phyloP scores from a whole-genome alignment of 345 rosid species.

The Populus pruinosa region DNA sequence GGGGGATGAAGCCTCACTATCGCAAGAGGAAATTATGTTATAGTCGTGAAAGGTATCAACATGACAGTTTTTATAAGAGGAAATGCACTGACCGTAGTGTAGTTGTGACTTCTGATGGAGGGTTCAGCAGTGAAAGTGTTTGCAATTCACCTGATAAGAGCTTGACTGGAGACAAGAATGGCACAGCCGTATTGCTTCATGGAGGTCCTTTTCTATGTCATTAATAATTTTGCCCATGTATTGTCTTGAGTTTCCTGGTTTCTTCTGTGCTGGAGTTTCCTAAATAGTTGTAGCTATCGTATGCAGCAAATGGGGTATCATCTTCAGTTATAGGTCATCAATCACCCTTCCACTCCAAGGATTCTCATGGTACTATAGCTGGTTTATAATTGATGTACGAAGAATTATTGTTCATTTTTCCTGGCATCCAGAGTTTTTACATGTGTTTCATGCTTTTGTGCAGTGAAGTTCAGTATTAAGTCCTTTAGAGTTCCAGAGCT shows the following conservation, averaged over 20 bases:
- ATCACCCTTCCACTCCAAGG: conserved; percentile 42
- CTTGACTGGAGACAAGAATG: conserved; percentile 32
- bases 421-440: conserved; percentile 26
- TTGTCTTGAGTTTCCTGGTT: conserved; percentile 7
- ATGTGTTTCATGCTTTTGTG: conserved; percentile 21
- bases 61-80: conserved; percentile 52
- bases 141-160: conserved; percentile 62
- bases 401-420: conserved; percentile 5
- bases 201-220: conserved; percentile 40
- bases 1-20: conserved; percentile 44
- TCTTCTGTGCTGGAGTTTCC: conserved; percentile 2
- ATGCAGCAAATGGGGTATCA: conserved; percentile 43
- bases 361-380: conserved; percentile 61
- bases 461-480: conserved; percentile 93
- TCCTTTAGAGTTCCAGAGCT: conserved; percentile 90
- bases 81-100: conserved; percentile 52
- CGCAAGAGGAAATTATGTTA: conserved; percentile 54
- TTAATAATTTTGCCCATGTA: not conserved
- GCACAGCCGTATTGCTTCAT: conserved; percentile 22
- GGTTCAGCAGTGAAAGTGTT: conserved; percentile 79
- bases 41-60: conserved; percentile 42
- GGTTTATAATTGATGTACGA: conserved; percentile 14
- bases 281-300: conserved; percentile 21
- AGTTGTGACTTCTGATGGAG: conserved; percentile 61
- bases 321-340: conserved; percentile 45